These are phyloP conservation scores for Mycena rosella DNA, from an alignment of 768 basidiomycete genomes.

Conservation along the genomic window DNA sequence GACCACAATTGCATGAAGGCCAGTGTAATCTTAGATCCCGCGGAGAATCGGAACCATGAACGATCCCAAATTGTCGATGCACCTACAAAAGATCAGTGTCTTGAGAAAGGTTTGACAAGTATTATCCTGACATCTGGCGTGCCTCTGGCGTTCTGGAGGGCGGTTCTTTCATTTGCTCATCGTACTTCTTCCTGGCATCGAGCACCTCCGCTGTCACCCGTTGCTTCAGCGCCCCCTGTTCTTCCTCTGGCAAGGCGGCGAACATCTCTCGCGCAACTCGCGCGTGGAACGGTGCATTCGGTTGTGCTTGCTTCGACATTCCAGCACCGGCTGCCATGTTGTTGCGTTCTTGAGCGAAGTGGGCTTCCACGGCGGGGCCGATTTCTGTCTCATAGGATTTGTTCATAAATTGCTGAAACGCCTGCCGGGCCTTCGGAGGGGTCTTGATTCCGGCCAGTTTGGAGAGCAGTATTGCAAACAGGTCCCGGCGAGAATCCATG, in stretches of 20 bases:
- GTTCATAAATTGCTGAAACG: neutral
- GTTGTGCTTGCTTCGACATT: neutral
- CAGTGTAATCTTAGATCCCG: slow-evolving; percentile 14
- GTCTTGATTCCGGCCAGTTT: neutral
- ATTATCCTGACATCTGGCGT: neutral
- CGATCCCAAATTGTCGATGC: slow-evolving; percentile 6
- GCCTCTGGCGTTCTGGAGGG: neutral
- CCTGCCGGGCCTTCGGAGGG: neutral
- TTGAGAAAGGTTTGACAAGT: neutral
- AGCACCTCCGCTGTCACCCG: neutral
- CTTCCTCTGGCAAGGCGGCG: neutral
- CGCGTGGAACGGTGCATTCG: neutral
- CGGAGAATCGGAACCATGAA: slow-evolving; percentile 13
- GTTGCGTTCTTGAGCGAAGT: neutral
- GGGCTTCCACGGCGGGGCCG: neutral
- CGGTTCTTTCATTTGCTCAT: neutral
- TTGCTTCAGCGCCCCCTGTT: neutral
- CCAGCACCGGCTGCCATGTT: neutral
- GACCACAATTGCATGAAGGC: neutral
- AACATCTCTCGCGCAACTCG: slow-evolving; percentile 9
- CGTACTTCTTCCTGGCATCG: neutral
- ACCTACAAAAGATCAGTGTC: neutral
- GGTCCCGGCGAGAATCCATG: neutral
- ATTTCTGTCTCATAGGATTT: neutral
- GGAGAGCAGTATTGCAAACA: neutral